Evolutionary conservation across 192 early-diverging fungal genomes (phyloP).

Genomic region (Rhizophagus clarus): DNA sequence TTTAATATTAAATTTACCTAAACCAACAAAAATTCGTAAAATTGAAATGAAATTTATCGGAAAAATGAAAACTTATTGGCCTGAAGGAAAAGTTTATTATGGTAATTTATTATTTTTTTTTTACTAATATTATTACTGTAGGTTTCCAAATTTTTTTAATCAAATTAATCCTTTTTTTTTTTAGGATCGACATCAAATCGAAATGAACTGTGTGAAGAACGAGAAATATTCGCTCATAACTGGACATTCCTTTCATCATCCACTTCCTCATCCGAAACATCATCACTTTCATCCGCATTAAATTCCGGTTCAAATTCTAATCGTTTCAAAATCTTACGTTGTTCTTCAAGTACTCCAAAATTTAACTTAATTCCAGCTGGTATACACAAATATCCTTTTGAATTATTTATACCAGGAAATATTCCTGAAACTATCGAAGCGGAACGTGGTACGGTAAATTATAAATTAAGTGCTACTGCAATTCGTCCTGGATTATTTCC

Average conservation of each 20-base stretch:
- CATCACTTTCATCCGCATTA: neutral
- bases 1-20: slow-evolving; percentile 11
- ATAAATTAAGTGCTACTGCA: neutral
- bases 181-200: neutral
- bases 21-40: slow-evolving; percentile 15
- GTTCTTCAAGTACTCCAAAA: neutral
- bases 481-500: neutral
- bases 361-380: neutral
- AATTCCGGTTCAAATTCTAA: neutral
- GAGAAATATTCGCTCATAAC: neutral
- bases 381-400: neutral
- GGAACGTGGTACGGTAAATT: neutral
- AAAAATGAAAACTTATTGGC: neutral
- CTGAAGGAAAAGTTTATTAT: neutral
- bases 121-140: too few relatives aligned
- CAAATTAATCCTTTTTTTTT: neutral
- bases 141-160: too few relatives aligned
- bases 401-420: slow-evolving; percentile 1
- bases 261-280: neutral
- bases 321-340: neutral
- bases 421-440: neutral
- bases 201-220: neutral
- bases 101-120: too few relatives aligned
- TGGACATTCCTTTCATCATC: neutral
- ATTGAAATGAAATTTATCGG: slow-evolving; percentile 11